Evolutionary conservation across 2,329 filamentous ascomycete species (phyloP).

Genomic region (Clonostachys sp.): DNA sequence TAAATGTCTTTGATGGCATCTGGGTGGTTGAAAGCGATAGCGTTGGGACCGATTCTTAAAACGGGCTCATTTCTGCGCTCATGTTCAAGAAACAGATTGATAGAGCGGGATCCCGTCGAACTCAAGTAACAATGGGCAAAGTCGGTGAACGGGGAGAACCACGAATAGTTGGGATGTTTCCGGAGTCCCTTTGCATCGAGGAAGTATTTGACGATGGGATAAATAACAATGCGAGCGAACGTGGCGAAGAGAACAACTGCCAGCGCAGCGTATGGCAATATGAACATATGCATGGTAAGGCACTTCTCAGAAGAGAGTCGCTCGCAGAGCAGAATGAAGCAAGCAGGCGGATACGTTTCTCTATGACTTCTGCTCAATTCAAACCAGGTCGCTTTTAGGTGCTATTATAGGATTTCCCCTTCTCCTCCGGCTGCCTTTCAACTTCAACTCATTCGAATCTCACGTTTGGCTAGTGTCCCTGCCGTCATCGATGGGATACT

Average conservation of each 20-base stretch:
- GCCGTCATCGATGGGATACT: too few species aligned
- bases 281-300: not conserved
- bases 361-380: not conserved
- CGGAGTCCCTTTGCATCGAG: not conserved
- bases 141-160: not conserved
- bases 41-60: conserved; percentile 27
- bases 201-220: not conserved
- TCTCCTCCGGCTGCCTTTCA: too few species aligned
- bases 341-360: not conserved
- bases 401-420: too few species aligned
- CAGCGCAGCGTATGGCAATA: not conserved
- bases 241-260: not conserved
- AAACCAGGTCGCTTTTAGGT: too few species aligned
- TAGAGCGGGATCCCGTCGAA: not conserved
- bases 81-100: not conserved
- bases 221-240: not conserved
- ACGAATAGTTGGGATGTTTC: not conserved
- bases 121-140: too few species aligned
- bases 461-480: too few species aligned
- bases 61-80: not conserved
- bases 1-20: conserved; percentile 43
- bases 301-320: not conserved
- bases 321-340: not conserved
- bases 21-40: conserved; percentile 31
- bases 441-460: too few species aligned